Percentiles rank a stretch among this genome's conserved stretches.
phyloP scores from a whole-genome alignment of 331 rosid species.

The Spiraea crenata region DNA sequence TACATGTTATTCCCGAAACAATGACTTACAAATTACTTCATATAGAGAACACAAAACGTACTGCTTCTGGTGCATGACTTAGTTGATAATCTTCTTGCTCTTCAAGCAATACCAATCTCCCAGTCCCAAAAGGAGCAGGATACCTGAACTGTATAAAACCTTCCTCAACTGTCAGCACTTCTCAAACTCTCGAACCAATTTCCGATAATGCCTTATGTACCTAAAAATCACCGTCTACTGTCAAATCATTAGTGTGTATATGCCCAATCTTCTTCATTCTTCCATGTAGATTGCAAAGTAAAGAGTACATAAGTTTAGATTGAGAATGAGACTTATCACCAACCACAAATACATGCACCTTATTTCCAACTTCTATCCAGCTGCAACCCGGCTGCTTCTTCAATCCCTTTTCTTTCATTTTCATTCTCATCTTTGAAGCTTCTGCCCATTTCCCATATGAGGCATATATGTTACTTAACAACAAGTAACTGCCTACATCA shows the following conservation, averaged over 20 bases:
- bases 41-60: no score
- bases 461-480: constrained; percentile 46
- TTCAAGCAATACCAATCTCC: no score
- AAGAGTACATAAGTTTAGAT: constrained; percentile 26
- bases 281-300: constrained; percentile 38
- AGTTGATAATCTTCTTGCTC: no score
- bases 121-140: no score
- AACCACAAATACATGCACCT: constrained; percentile 43
- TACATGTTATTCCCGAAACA: no score
- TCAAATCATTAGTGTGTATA: constrained; percentile 13
- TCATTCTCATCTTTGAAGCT: constrained; percentile 47
- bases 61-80: no score
- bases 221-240: constrained; percentile 10
- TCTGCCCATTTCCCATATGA: constrained; percentile 47
- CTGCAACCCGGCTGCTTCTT: constrained; percentile 59
- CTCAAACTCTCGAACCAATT: background rate
- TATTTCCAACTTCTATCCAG: constrained; percentile 50
- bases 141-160: no score
- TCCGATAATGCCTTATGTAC: background rate
- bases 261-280: constrained; percentile 38
- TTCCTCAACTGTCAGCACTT: background rate
- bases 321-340: constrained; percentile 37
- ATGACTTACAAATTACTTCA: no score
- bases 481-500: constrained; percentile 35
- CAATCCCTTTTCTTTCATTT: constrained; percentile 49